Percentiles rank a stretch among this genome's conserved stretches.
Conservation (phyloP, 2,329 filamentous ascomycete genomes). For the Fusarium acutatum region DNA sequence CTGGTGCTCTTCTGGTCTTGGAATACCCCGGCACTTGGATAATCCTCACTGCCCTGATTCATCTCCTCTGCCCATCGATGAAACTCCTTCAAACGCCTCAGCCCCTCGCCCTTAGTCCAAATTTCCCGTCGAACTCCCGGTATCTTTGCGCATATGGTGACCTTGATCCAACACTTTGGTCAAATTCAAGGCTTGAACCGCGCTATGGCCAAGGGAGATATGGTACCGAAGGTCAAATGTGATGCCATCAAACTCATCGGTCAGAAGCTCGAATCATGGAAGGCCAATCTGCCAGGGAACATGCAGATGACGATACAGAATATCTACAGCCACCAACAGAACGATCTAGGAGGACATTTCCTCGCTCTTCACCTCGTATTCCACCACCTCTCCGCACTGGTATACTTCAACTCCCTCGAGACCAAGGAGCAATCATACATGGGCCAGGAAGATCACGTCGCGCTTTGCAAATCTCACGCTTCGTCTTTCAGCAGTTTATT, state of each 20-base stretch:
- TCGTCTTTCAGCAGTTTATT: neutral
- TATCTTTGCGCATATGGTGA: neutral
- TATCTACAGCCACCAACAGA: neutral
- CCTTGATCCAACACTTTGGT: neutral
- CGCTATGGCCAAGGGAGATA: neutral
- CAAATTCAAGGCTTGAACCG: neutral
- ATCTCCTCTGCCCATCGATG: neutral
- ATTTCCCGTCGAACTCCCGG: fast-evolving
- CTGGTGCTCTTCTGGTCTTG: conserved; percentile 1
- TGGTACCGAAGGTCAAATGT: neutral
- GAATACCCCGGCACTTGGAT: neutral
- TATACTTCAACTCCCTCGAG: conserved; percentile 3
- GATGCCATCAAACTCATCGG: neutral
- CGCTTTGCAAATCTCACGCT: neutral
- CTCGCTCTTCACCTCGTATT: neutral
- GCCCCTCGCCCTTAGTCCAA: fast-evolving
- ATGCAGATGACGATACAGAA: neutral
- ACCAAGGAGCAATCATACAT: neutral
- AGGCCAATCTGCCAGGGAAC: neutral
- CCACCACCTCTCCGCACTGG: neutral
- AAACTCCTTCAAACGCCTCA: neutral
- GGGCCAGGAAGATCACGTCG: neutral
- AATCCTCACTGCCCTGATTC: neutral
- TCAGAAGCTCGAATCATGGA: neutral
- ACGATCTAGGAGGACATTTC: neutral